Conservation (phyloP, 1,139 yeast species). For the Hansenula lynferdii region DNA sequence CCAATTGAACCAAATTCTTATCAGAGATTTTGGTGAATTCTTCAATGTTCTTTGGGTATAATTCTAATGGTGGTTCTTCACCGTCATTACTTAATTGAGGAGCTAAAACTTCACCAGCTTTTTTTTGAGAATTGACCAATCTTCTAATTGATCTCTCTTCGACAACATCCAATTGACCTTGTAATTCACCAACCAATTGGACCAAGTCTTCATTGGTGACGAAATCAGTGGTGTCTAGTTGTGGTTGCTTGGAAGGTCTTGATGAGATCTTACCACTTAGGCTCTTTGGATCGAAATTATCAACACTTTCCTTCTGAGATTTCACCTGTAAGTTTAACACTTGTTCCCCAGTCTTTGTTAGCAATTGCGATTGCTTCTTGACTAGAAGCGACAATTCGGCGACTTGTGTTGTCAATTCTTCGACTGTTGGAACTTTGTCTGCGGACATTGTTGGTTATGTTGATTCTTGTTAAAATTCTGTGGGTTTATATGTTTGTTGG, state of each 20-base stretch:
- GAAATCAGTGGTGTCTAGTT: constrained; percentile 51
- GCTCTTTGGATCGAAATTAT: constrained; percentile 24
- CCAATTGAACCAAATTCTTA: constrained; percentile 44
- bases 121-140: constrained; percentile 43
- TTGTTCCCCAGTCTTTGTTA: constrained; percentile 73
- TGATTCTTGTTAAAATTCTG: no score
- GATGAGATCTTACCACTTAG: constrained; percentile 10
- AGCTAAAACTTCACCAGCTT: constrained; percentile 38
- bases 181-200: constrained; percentile 82
- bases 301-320: constrained; percentile 31
- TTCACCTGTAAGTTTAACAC: constrained; percentile 62
- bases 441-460: no score
- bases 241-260: constrained; percentile 9
- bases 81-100: constrained; percentile 73
- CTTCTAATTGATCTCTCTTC: constrained; percentile 66
- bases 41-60: constrained; percentile 57
- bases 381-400: constrained; percentile 45
- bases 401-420: constrained; percentile 38
- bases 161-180: constrained; percentile 71
- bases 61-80: constrained; percentile 47
- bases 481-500: no score
- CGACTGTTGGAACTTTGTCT: constrained; percentile 17
- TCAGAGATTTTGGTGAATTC: constrained; percentile 47
- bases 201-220: constrained; percentile 81
- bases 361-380: constrained; percentile 37